Base-by-base conservation (phyloP, 805 yeast genomes). In the Saturnispora serradocipensis region DNA sequence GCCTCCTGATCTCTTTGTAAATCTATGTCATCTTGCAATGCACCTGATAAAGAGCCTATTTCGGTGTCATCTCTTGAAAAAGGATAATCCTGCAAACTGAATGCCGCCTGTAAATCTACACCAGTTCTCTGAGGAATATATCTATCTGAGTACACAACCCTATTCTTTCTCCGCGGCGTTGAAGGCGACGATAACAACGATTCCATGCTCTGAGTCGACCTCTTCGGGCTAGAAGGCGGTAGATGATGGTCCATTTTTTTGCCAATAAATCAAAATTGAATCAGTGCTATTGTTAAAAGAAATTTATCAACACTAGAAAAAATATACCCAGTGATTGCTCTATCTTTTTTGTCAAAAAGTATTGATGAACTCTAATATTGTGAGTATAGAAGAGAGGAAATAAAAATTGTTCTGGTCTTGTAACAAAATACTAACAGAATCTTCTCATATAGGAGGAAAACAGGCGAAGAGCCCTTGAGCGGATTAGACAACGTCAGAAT, bases 51-150 rank as follows among this genome's bases (percentile, higher is more conserved):
- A n/a, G 51, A 52, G 28, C 35, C 38, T 2, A 50, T 20, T 2
- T 49, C 43, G 3, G 50, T 44, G 10, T 53, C 48, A 43, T 46
- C 28, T 38, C 34, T 27, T 4, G 34, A 36, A 11, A 43, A 22
- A 8, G 57, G 59, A 35, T 52, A 53, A 11, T 59, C 74, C 9
- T 46, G 58, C 47, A 82, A 67, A 53, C 81, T 77, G 64, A 81
- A 84, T 7, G 96, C 96, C 0, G 97, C 88, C 61, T 88, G 93
- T 15, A 91, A 70, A 60, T 88, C 95, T 25, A 88, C 78, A 0
- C 96, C 96, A 1, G 87, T 82, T 46, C 99, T 70, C 54, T 79
- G 81, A 5, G 99, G 99, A 27, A 93, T 87, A 65, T 81, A 88
- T 51, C 98, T 72, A 66, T 90, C 99, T 56, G 86, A 82, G 67